Evolutionary conservation across 1,284 basidiomycete species (phyloP).

Genomic region (Cryptococcus maquisensis): DNA sequence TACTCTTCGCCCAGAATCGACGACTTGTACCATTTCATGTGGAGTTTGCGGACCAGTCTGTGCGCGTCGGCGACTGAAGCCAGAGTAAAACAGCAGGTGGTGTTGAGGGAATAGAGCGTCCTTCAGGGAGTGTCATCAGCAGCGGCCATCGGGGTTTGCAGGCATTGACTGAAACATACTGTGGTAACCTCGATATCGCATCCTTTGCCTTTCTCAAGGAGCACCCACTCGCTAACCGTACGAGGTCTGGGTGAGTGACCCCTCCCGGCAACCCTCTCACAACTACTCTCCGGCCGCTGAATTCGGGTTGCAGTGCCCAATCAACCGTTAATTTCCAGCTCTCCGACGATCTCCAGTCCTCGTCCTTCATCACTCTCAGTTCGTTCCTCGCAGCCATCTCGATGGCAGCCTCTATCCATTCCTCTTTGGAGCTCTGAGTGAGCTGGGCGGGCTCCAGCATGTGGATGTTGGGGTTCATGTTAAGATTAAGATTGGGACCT

Average conservation of each 20-base stretch:
- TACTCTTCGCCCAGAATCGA: conserved; percentile 12
- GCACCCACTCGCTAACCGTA: conserved; percentile 11
- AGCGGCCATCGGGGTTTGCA: not conserved
- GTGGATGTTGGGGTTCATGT: not conserved
- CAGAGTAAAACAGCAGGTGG: conserved; percentile 21
- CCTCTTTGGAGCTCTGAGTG: not conserved
- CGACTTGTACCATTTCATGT: conserved; percentile 23
- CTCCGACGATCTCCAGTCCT: not conserved
- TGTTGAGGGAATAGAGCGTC: conserved; percentile 10
- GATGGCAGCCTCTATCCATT: conserved; percentile 3
- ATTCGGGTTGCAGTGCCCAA: conserved; percentile 8
- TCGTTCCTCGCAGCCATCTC: not conserved
- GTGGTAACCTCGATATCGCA: conserved; percentile 8
- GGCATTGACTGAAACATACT: conserved; percentile 13
- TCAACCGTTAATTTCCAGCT: conserved; percentile 5
- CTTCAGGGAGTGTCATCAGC: not conserved
- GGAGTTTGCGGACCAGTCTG: conserved; percentile 19
- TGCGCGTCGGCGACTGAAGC: conserved; percentile 25
- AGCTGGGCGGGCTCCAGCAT: not conserved
- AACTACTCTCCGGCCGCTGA: conserved; percentile 17
- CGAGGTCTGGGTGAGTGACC: conserved; percentile 4
- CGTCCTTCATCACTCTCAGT: not conserved
- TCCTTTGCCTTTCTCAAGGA: conserved; percentile 9
- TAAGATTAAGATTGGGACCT: not conserved
- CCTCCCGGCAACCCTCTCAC: conserved; percentile 18